A percentile compares a stretch with the other conserved stretches of the same genome.
phyloP scores from a whole-genome alignment of 805 yeast species.

The Kodamaea neixiangensis region DNA sequence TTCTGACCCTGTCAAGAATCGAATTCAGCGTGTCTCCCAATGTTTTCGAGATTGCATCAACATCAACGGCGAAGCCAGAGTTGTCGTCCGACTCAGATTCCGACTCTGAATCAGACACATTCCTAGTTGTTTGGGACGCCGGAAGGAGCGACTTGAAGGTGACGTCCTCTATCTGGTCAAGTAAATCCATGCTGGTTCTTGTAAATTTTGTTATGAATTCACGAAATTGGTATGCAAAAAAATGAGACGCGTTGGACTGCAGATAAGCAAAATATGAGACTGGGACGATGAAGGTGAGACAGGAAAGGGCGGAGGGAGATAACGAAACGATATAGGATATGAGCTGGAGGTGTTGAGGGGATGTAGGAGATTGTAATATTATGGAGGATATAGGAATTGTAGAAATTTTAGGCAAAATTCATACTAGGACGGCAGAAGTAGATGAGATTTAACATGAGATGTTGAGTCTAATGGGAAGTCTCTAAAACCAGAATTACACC shows the following conservation, averaged over 20 bases:
- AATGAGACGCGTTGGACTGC: neutral
- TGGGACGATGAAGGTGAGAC: neutral
- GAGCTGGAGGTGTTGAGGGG: too few species aligned
- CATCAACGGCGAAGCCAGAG: neutral
- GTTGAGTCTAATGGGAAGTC: too few species aligned
- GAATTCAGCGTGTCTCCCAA: constrained; percentile 1
- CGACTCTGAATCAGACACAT: neutral
- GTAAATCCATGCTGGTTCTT: constrained; percentile 13
- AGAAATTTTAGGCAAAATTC: too few species aligned
- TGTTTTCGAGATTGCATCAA: neutral
- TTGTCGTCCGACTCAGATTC: constrained; percentile 1
- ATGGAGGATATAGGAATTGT: too few species aligned
- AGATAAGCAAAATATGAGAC: neutral
- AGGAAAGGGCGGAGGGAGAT: too few species aligned
- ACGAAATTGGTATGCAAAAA: neutral
- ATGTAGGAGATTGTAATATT: too few species aligned
- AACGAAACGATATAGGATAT: too few species aligned
- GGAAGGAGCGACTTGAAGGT: constrained; percentile 7
- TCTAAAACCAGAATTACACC: too few species aligned
- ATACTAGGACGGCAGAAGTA: too few species aligned
- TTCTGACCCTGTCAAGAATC: constrained; percentile 8
- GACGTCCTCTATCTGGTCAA: constrained; percentile 14
- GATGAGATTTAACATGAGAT: too few species aligned
- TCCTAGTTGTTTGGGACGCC: neutral
- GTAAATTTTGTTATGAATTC: neutral